Evolutionary conservation across 2,329 filamentous ascomycete species (phyloP).

Genomic region (Xylariales sp.): DNA sequence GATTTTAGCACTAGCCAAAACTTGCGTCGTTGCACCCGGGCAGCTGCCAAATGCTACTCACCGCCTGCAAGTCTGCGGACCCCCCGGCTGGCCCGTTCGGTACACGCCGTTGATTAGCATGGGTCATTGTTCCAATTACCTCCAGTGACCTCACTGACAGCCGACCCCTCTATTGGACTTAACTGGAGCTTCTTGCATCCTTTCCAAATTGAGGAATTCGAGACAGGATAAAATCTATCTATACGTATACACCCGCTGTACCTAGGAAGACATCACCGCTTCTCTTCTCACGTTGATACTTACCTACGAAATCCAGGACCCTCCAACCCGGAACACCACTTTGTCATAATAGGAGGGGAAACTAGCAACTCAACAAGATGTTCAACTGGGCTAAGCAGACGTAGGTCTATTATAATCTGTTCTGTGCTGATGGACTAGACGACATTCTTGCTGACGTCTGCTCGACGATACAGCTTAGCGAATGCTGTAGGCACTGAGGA

Average conservation of each 20-base stretch:
- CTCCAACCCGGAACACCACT: too few relatives aligned
- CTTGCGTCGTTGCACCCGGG: too few relatives aligned
- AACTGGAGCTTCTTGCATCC: slow-evolving; percentile 7
- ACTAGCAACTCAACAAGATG: slow-evolving; percentile 45
- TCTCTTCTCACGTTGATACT: too few relatives aligned
- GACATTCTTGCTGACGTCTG: slow-evolving; percentile 16
- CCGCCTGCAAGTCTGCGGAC: too few relatives aligned
- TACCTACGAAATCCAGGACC: too few relatives aligned
- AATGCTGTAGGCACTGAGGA: slow-evolving; percentile 93
- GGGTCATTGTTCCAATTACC: not conserved
- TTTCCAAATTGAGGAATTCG: not conserved
- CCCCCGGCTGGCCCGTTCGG: not conserved
- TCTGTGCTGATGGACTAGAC: too few relatives aligned
- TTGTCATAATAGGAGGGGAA: not conserved
- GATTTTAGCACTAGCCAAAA: slow-evolving; percentile 3
- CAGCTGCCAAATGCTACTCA: slow-evolving; percentile 1
- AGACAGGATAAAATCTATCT: not conserved
- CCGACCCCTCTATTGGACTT: not conserved
- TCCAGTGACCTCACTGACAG: not conserved
- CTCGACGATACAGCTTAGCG: slow-evolving; percentile 46
- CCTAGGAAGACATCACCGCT: slow-evolving; percentile 1
- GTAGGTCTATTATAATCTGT: slow-evolving; percentile 58
- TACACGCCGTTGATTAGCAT: not conserved
- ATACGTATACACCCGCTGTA: not conserved
- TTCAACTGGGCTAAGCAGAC: slow-evolving; percentile 94